Conservation (phyloP, 495 filamentous ascomycete species). For the Penicillium maclennaniae region DNA sequence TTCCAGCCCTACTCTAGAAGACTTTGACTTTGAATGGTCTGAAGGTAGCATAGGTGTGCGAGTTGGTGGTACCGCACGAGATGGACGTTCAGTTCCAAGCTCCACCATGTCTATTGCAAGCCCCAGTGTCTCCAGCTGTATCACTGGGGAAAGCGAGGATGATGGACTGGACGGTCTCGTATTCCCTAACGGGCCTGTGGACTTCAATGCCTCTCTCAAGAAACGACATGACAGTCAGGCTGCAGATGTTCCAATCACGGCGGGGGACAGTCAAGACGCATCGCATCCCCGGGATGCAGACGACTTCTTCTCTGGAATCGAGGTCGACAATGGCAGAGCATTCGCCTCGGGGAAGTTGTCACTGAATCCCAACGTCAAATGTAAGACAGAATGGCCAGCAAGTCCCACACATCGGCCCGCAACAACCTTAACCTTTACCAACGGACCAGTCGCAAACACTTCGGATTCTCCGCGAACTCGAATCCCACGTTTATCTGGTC, state of each 20-base stretch:
- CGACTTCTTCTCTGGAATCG: conserved; percentile 83
- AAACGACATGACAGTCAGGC: conserved; percentile 57
- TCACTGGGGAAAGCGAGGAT: conserved; percentile 92
- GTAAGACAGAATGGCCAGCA: conserved; percentile 63
- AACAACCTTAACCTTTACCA: conserved; percentile 87
- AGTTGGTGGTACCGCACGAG: conserved; percentile 77
- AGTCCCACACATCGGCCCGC: conserved; percentile 71
- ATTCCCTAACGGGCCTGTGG: conserved; percentile 75
- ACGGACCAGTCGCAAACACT: conserved; percentile 65
- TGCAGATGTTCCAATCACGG: conserved; percentile 31
- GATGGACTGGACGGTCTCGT: conserved; percentile 80
- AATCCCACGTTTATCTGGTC: conserved; percentile 61
- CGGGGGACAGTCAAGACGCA: conserved; percentile 28
- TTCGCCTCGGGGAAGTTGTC: conserved; percentile 76
- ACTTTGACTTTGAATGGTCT: conserved; percentile 80
- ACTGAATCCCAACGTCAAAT: conserved; percentile 90
- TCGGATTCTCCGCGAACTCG: conserved; percentile 47
- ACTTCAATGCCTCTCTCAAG: conserved; percentile 72
- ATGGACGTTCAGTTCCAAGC: conserved; percentile 71
- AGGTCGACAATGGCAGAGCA: conserved; percentile 76
- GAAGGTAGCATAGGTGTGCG: conserved; percentile 88
- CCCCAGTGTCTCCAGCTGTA: conserved; percentile 83
- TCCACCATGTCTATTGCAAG: conserved; percentile 86
- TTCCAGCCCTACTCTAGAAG: conserved; percentile 60
- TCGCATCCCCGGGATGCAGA: conserved; percentile 53